phyloP scores from a whole-genome alignment of 176 grass and related monocot genomes.

The Carex parvula region DNA sequence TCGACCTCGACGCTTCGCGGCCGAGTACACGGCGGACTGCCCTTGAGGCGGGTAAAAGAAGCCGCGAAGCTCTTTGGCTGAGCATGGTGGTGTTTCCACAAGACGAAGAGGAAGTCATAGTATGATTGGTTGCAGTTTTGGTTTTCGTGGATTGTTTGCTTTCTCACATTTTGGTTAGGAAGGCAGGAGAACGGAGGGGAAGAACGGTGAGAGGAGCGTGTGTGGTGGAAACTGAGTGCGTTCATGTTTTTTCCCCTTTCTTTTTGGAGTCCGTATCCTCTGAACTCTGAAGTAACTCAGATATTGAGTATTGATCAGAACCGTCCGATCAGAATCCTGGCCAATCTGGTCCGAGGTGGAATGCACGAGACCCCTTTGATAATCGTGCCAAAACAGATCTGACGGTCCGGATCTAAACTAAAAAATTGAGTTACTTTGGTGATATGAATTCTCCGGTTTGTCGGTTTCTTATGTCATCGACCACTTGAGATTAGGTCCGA shows the following conservation, averaged over 20 bases:
- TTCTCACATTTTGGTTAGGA: conserved; percentile 27
- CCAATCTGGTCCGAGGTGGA: too few relatives aligned
- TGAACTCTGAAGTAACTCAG: too few relatives aligned
- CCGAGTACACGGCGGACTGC: conserved; percentile 57
- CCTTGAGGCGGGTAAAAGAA: conserved; percentile 33
- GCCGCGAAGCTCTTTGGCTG: conserved; percentile 36
- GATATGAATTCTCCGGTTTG: too few relatives aligned
- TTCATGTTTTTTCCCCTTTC: not conserved
- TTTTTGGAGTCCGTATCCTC: too few relatives aligned
- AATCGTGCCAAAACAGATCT: too few relatives aligned
- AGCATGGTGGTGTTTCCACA: conserved; percentile 16
- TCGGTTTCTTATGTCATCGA: too few relatives aligned
- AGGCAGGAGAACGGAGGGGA: not conserved
- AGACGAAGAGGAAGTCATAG: conserved; percentile 28
- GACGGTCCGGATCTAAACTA: too few relatives aligned
- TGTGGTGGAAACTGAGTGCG: conserved; percentile 35
- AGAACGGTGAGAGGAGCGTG: conserved; percentile 26
- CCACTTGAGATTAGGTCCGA: too few relatives aligned
- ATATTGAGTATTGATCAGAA: too few relatives aligned
- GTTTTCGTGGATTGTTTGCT: conserved; percentile 27
- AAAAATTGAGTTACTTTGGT: too few relatives aligned
- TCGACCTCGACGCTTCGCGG: conserved; percentile 47
- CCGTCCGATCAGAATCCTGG: too few relatives aligned
- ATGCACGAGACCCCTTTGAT: too few relatives aligned
- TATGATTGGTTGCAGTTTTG: not conserved